Evolutionary conservation across 768 basidiomycete genomes (phyloP), one percentile per base, ranked within the genome.

Genomic region (Phylloporus rhodoxanthus): DNA sequence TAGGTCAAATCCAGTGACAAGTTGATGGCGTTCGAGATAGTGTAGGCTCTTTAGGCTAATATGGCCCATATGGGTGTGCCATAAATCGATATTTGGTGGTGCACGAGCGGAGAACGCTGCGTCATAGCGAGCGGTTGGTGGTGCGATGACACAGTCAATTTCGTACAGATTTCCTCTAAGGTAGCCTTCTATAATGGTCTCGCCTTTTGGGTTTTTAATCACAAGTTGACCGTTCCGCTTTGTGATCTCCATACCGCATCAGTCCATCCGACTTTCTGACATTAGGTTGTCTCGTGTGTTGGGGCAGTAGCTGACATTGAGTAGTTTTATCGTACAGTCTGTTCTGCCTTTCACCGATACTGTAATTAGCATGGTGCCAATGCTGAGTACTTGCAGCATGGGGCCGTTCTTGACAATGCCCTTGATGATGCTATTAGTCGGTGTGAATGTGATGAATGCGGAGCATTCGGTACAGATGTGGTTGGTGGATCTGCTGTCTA

Each of bases 221-320:
- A 19, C 43, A 2, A 51, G 30, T 20, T 2, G 4, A 1, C 43
- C 45, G 3, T 40, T 25, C 0, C 14, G 15, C 23, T 55, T 55
- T 0, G 25, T 52, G 29, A 55, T 55, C 33, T 55, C 40, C 47
- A 55, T 45, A 15, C 47, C 43, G 13, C 19, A 33, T 1, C 5
- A 1, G 4, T 55, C 50, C 47, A 52, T 51, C 8, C 29, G n/a
- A 21, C 54, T 55, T 17, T 55, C 50, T 1, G 37, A 55, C 21
- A 55, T 36, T 0, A 55, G 43, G 25, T 55, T 55, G 25, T 48
- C 42, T 0, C 10, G 38, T 8, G 43, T 34, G 7, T 55, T 51
- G 5, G 43, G 50, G 25, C 46, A 51, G 30, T 51, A 55, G 44
- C 54, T 48, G 1, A 55, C 47, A 40, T 55, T 28, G 0, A 19